phyloP scores from a whole-genome alignment of 768 basidiomycete species.

The Pholiota microspora region DNA sequence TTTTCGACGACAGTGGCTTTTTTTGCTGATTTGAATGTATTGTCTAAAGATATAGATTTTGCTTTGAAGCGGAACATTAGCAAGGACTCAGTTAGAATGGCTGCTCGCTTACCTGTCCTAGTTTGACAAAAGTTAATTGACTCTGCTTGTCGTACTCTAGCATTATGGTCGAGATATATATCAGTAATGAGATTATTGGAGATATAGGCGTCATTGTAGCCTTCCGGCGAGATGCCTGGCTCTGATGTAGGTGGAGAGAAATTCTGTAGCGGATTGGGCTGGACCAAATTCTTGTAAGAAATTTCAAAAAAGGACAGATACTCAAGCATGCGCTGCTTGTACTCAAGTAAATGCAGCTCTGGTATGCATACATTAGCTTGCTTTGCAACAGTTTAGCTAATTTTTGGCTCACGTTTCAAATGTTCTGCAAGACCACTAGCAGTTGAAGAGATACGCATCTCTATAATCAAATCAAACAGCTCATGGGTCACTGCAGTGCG shows the following conservation, averaged over 20 bases:
- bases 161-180: constrained; percentile 3
- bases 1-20: constrained; percentile 9
- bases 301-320: neutral
- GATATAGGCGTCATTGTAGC: neutral
- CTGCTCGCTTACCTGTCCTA: constrained; percentile 10
- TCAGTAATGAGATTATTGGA: constrained; percentile 6
- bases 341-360: constrained; percentile 11
- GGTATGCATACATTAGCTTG: neutral
- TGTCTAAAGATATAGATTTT: constrained; percentile 9
- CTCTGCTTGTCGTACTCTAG: neutral
- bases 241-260: neutral
- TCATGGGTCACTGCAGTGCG: constrained; percentile 8
- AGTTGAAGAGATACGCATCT: constrained; percentile 3
- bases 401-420: constrained; percentile 5
- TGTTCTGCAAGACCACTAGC: constrained; percentile 7
- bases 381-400: neutral
- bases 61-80: too few relatives aligned
- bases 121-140: constrained; percentile 4
- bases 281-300: neutral
- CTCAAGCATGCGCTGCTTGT: neutral
- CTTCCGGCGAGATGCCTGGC: too few relatives aligned
- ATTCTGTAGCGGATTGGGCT: neutral
- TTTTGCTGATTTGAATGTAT: constrained; percentile 10
- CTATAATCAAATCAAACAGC: constrained; percentile 2
- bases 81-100: too few relatives aligned